Base-by-base conservation (phyloP, 1,284 basidiomycete genomes). In the Trichosporon coremiiforme region DNA sequence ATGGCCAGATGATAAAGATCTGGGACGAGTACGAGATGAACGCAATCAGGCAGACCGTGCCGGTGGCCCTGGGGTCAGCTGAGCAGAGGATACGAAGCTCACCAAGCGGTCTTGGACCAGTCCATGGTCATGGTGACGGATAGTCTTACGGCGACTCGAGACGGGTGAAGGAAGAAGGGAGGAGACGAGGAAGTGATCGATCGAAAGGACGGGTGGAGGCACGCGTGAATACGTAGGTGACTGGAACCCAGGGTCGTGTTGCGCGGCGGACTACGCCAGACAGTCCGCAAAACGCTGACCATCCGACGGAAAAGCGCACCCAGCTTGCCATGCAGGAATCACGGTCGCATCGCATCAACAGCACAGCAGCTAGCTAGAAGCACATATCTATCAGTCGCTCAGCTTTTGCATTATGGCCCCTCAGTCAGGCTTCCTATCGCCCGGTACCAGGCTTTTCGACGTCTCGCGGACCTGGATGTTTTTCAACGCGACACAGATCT, bases 11-110 rank as follows among this genome's bases (percentile, higher is more conserved):
- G 74, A 97, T 86, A 82, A 92, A 95, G 78, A 95, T 87, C 82
- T 98, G 95, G 1, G 91, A 89, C 13, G 91, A 90, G 81, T 93
- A 93, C 1, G 91, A 88, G 75, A 97, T 94, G 83, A 96, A 98
- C 62, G 86, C 88, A 75, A 98, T 95, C 63, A 98, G 87, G 75
- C 84, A 84, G 57, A 90, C 84, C 66, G 93, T 93, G 74, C 89
- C 88, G 9, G 65, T 67, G 53, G 86, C 80, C 85, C 86, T 86
- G 65, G 10, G 6, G 57, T 69, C 31, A 65, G 67, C 38, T 4
- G 0, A 2, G 12, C 15, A 35, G 1, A 7, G n/a, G 29, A 10
- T 25, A 9, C 10, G 1, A 1, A 50, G 38, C 65, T 22, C 31
- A 50, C 57, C 64, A 65, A 17, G 25, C 9, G 41, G 29, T 31